Evolutionary conservation across 2,329 filamentous ascomycete genomes (phyloP).

Genomic region (Acrocalymma vagum): DNA sequence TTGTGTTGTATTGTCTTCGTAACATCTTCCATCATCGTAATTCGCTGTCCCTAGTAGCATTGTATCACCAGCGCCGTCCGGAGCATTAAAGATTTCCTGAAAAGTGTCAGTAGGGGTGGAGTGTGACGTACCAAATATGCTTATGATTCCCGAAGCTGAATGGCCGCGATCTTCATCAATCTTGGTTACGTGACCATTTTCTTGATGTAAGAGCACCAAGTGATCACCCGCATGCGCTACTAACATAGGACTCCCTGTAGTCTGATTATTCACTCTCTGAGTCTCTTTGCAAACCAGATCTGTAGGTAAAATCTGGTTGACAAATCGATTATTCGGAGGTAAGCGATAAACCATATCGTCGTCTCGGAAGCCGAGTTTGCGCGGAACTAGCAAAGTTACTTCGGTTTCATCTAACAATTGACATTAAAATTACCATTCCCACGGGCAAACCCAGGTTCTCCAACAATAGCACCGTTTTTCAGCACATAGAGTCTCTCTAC

Average conservation of each 20-base stretch:
- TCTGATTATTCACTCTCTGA: slow-evolving; percentile 11
- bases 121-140: slow-evolving; percentile 8
- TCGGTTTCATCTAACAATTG: not conserved
- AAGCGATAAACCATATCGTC: slow-evolving; percentile 10
- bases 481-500: slow-evolving; percentile 7
- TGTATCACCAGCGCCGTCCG: too few species aligned
- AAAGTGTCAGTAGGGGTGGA: slow-evolving; percentile 9
- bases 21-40: slow-evolving; percentile 12
- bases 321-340: slow-evolving; percentile 3
- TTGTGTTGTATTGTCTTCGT: slow-evolving; percentile 12
- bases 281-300: slow-evolving; percentile 12
- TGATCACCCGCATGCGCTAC: slow-evolving; percentile 8
- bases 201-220: slow-evolving; percentile 11
- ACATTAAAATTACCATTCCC: slow-evolving; percentile 5
- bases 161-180: slow-evolving; percentile 7
- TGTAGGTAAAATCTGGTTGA: slow-evolving; percentile 2
- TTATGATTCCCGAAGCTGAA: slow-evolving; percentile 5
- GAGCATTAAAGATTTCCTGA: slow-evolving; percentile 1
- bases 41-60: not conserved
- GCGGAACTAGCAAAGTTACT: not conserved
- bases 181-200: slow-evolving; percentile 17
- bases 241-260: slow-evolving; percentile 8
- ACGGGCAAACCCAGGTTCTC: slow-evolving; percentile 7
- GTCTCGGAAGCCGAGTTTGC: slow-evolving; percentile 6
- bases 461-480: slow-evolving; percentile 3